Evolutionary conservation across 1,139 yeast genomes (phyloP), one percentile per base, ranked within the genome.

Genomic region (Nakaseomyces bracarensis): DNA sequence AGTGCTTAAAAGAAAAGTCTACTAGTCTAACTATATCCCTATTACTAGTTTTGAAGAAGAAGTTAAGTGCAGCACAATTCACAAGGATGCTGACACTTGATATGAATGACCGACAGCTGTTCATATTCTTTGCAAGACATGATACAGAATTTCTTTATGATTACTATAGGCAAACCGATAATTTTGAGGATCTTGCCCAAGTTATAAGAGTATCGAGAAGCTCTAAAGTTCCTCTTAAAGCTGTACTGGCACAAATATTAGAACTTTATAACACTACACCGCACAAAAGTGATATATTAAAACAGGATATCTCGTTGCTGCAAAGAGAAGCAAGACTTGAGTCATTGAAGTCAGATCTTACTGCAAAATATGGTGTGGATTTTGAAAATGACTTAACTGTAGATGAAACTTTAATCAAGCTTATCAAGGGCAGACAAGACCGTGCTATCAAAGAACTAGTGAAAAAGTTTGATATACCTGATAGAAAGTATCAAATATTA

Each of bases 1-100:
- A 81, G 49, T 75, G 95, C 0, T 73, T 82, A 37, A 79, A 78
- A 48, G 73, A 80, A 15, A 76, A 79, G 9, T 78, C 82, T 51
- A 72, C 75, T 29, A 85, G 82, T 55, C 66, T 89, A 19, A 69
- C 83, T 4, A 64, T 74, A 31, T 73, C 78, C 40, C 77, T 85
- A 1, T 60, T 91, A 36, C 58, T 78, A 18, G 67, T 71, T 33
- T 64, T 91, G 18, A 65, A 67, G 36, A 61, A 67, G 31, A 69
- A 70, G 36, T 55, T 75, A 4, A 64, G 77, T 1, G 52, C 69
- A n/a, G 74, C 82, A 0, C 75, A 71, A 33, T 72, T 80, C 41
- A 75, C 75, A 58, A 71, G 77, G 44, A 45, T 74, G n/a, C 54
- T 80, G 31, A 72, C 72, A 41, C 66, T 58, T 27, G 54, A 54